Percentiles rank a stretch among this genome's conserved stretches.
phyloP scores from a whole-genome alignment of 768 basidiomycete species.

The Boletus rufocinnamomeus region DNA sequence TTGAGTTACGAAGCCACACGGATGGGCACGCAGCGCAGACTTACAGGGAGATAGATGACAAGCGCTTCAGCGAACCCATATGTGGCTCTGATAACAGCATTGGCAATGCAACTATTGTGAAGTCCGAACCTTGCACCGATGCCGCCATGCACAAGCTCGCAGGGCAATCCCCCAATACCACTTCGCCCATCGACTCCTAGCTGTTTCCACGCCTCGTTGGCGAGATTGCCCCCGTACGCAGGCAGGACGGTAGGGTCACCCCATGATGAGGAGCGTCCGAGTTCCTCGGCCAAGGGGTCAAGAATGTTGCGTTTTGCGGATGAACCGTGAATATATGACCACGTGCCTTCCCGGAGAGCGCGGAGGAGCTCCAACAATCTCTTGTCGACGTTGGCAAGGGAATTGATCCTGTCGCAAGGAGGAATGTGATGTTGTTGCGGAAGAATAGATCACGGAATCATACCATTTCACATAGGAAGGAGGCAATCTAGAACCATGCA shows the following conservation, averaged over 20 bases:
- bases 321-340: slow-evolving; percentile 58
- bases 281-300: slow-evolving; percentile 48
- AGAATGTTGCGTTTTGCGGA: slow-evolving; percentile 43
- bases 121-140: slow-evolving; percentile 49
- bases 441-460: not conserved
- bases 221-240: slow-evolving; percentile 56
- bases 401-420: slow-evolving; percentile 51
- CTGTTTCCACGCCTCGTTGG: slow-evolving; percentile 54
- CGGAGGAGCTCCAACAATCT: slow-evolving; percentile 58
- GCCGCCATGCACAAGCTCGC: slow-evolving; percentile 70
- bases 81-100: slow-evolving; percentile 52
- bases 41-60: slow-evolving; percentile 70
- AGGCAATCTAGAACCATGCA: slow-evolving; percentile 37
- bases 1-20: not conserved
- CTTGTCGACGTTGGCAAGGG: slow-evolving; percentile 66
- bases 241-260: slow-evolving; percentile 63
- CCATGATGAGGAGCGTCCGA: slow-evolving; percentile 63
- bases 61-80: slow-evolving; percentile 65
- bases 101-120: slow-evolving; percentile 59
- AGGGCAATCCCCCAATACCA: slow-evolving; percentile 71
- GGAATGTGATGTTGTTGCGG: not conserved
- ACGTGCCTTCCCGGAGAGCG: slow-evolving; percentile 52
- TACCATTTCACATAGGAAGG: slow-evolving; percentile 62
- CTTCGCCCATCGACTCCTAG: slow-evolving; percentile 54
- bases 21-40: slow-evolving; percentile 26